phyloP scores from a whole-genome alignment of 768 basidiomycete species.

The Royoungia palumana region DNA sequence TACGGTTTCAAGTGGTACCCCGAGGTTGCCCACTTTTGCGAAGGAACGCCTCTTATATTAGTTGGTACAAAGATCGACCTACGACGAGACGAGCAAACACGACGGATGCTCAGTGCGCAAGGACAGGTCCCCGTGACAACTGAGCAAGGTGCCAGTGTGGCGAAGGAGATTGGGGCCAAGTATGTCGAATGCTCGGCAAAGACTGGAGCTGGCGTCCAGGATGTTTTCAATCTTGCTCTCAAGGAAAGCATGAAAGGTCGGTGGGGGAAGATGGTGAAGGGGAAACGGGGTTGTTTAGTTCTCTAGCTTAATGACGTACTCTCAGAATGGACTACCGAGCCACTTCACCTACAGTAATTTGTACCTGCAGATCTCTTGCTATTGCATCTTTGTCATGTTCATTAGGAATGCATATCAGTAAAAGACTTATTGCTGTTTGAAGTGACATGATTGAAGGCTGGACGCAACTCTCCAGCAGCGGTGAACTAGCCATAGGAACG shows the following conservation, averaged over 20 bases:
- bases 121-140: conserved; percentile 77
- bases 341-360: conserved; percentile 22
- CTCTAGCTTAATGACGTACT: conserved; percentile 21
- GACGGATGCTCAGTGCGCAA: conserved; percentile 86
- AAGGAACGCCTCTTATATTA: conserved; percentile 83
- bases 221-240: conserved; percentile 87
- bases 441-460: conserved; percentile 15
- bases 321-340: conserved; percentile 10
- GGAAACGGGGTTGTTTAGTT: conserved; percentile 67
- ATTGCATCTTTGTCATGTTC: conserved; percentile 15
- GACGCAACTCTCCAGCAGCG: conserved; percentile 25
- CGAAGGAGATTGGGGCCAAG: conserved; percentile 88
- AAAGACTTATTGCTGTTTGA: conserved; percentile 24
- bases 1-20: conserved; percentile 71
- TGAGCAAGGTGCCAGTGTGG: conserved; percentile 81
- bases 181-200: conserved; percentile 96
- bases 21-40: conserved; percentile 90
- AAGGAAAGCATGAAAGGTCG: conserved; percentile 83
- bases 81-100: conserved; percentile 80
- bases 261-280: conserved; percentile 68
- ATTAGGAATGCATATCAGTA: conserved; percentile 6
- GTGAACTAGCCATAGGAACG: conserved; percentile 34
- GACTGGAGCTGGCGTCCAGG: conserved; percentile 84
- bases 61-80: conserved; percentile 95
- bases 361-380: conserved; percentile 32